Conservation (phyloP, 2,329 filamentous ascomycete genomes). For the Xenosphaeropsis pyriputrescens region DNA sequence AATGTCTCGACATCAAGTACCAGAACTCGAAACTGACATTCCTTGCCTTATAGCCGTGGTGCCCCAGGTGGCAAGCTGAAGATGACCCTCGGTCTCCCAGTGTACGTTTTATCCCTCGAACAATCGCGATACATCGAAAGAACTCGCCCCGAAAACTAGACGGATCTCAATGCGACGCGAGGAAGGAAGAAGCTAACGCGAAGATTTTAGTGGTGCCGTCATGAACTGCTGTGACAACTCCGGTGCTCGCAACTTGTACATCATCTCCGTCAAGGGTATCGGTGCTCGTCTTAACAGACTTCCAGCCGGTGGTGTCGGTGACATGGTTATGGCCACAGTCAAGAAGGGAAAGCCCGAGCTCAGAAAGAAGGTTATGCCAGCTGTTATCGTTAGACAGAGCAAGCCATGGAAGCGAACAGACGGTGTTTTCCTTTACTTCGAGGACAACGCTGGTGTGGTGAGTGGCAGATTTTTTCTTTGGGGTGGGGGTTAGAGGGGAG, state of each 20-base stretch:
- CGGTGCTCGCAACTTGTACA: constrained; percentile 96
- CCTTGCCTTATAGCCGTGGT: constrained; percentile 45
- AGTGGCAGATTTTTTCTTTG: constrained; percentile 26
- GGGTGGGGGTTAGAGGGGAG: neutral
- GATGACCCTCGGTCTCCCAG: constrained; percentile 99
- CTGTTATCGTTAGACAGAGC: constrained; percentile 95
- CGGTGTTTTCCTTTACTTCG: constrained; percentile 98
- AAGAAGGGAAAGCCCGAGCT: constrained; percentile 99
- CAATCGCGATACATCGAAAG: neutral
- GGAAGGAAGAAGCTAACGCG: too few relatives aligned
- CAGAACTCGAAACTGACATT: constrained; percentile 5
- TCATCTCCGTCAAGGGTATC: constrained; percentile 98
- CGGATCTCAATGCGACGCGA: constrained; percentile 3
- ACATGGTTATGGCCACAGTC: constrained; percentile 99
- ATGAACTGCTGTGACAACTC: constrained; percentile 99
- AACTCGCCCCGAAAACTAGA: constrained; percentile 14
- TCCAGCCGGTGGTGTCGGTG: constrained; percentile 91
- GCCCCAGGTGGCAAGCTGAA: constrained; percentile 99
- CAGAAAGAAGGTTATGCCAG: constrained; percentile 99
- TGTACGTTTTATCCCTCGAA: constrained; percentile 51
- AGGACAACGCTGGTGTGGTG: constrained; percentile 99
- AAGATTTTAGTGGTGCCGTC: constrained; percentile 65
- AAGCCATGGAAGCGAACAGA: constrained; percentile 99
- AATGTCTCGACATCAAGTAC: neutral
- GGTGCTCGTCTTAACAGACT: constrained; percentile 96